Conservation (phyloP, 371 early-diverging fungal genomes). For the Saksenaea oblongispora region DNA sequence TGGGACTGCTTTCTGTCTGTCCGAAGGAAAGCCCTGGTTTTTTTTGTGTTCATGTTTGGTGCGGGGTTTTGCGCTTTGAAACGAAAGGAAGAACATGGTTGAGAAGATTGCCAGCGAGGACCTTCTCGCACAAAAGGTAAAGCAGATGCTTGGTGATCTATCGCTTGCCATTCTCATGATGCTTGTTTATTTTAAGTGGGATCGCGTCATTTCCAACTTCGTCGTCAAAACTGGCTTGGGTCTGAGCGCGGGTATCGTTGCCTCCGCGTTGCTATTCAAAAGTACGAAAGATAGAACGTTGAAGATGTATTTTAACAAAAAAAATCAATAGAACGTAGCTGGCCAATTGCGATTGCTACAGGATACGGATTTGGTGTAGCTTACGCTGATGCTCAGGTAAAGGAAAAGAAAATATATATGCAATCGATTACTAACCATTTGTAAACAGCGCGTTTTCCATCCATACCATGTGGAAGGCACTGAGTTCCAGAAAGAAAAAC, state of each 20-base stretch:
- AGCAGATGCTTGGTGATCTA: background rate
- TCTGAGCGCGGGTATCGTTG: constrained; percentile 84
- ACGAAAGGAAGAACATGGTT: constrained; percentile 1
- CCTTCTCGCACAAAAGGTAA: constrained; percentile 38
- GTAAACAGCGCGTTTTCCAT: constrained; percentile 47
- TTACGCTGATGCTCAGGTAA: constrained; percentile 83
- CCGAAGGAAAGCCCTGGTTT: background rate
- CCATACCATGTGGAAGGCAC: constrained; percentile 49
- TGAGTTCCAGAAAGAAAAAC: constrained; percentile 49
- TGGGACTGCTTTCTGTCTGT: background rate
- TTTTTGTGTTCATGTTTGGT: background rate
- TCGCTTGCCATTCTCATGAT: background rate
- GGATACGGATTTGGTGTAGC: constrained; percentile 89
- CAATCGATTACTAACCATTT: background rate
- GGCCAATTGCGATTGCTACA: constrained; percentile 89
- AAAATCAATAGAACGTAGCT: constrained; percentile 69
- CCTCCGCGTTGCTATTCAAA: constrained; percentile 87
- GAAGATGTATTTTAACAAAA: background rate
- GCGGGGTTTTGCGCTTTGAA: constrained; percentile 1
- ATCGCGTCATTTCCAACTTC: constrained; percentile 85
- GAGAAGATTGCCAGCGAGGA: constrained; percentile 35
- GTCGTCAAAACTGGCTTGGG: constrained; percentile 87
- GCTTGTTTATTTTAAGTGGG: constrained; percentile 64
- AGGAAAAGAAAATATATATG: background rate
- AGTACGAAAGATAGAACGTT: constrained; percentile 44